Base-by-base conservation (phyloP, 202 grass and related monocot genomes). In the Cymbopogon flexuosus region DNA sequence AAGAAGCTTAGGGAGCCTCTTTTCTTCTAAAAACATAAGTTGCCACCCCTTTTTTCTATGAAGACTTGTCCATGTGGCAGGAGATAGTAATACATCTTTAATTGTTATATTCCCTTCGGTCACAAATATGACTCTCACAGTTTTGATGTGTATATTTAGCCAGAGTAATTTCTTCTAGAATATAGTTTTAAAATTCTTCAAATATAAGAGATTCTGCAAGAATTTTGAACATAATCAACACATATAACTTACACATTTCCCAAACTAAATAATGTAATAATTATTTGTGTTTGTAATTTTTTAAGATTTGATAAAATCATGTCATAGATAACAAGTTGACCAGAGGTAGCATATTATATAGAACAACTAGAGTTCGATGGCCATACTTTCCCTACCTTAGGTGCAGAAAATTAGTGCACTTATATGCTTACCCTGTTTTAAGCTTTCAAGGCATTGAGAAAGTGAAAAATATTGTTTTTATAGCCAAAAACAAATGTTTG, bases 361-460 rank as follows among this genome's bases (percentile, higher is more conserved):
- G 35, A 82, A 77, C 3, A 72, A 45, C 58, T 47, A 3, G 21
- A 67, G 4, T 67, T 70, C 35, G 16, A 41, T 49, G 16, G 66
- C 70, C 24, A 81, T 84, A 29, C 22, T 84, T 79, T 74, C 5
- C 39, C 27, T 75, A 21, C 18, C n/a, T 40, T 64, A 69, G 43
- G 19, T 41, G 40, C 46, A 18, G 51, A 42, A 80, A 64, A 66
- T 62, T 60, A 77, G 22, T 67, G 62, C 36, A 10, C 29, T 41
- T 60, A 81, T n/a, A 77, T 59, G 19, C 29, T 76, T 76, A 34
- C 72, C 63, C 19, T 54, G n/a, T 80, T 80, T 64, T 76, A 67
- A 85, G 46, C 18, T 85, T 76, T 65, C 58, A 89, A 70, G 59
- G 31, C 18, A 35, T 11, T 51, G 10, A 49, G 62, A 78, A 49